A percentile compares a stretch with the other conserved stretches of the same genome.
These are phyloP conservation scores for Ploettnerulaceae sp. DNA, from an alignment of 2,329 filamentous ascomycete genomes.

Conservation along the genomic window DNA sequence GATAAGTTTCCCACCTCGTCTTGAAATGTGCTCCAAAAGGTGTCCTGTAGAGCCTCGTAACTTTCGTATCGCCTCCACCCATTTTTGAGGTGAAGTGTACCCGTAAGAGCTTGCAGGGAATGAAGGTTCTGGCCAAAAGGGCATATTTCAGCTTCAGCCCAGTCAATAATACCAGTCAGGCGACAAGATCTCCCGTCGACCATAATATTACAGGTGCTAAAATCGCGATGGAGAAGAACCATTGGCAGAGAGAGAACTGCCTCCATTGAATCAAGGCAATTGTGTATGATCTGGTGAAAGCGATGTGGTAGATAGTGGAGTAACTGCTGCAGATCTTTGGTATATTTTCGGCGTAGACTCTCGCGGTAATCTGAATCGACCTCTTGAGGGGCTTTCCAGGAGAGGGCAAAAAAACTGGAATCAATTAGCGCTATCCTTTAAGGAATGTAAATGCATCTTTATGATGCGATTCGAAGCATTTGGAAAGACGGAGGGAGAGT, in stretches of 20 bases:
- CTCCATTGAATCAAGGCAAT: slow-evolving; percentile 32
- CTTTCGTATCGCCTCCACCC: too few species aligned
- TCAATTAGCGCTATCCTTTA: slow-evolving; percentile 8
- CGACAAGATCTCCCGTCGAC: slow-evolving; percentile 37
- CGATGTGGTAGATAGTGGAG: slow-evolving; percentile 34
- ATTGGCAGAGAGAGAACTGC: slow-evolving; percentile 37
- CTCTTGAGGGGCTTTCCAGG: slow-evolving; percentile 36
- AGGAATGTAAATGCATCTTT: slow-evolving; percentile 20
- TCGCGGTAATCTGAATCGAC: slow-evolving; percentile 29
- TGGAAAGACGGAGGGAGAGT: slow-evolving; percentile 8
- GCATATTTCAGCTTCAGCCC: slow-evolving; percentile 38
- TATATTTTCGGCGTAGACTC: slow-evolving; percentile 28
- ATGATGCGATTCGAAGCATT: slow-evolving; percentile 5
- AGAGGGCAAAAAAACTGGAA: slow-evolving; percentile 38
- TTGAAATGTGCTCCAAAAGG: too few species aligned
- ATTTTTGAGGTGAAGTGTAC: too few species aligned
- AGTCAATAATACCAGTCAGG: slow-evolving; percentile 40
- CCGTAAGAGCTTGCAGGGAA: slow-evolving; percentile 34
- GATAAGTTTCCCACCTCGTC: slow-evolving; percentile 31
- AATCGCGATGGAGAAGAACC: slow-evolving; percentile 39
- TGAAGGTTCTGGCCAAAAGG: slow-evolving; percentile 40
- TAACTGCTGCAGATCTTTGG: slow-evolving; percentile 34
- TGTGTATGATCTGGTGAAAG: slow-evolving; percentile 35
- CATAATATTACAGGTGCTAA: slow-evolving; percentile 38
- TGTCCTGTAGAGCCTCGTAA: too few species aligned